phyloP scores from a whole-genome alignment of 2,329 filamentous ascomycete species.

The Xylariaceae sp. region DNA sequence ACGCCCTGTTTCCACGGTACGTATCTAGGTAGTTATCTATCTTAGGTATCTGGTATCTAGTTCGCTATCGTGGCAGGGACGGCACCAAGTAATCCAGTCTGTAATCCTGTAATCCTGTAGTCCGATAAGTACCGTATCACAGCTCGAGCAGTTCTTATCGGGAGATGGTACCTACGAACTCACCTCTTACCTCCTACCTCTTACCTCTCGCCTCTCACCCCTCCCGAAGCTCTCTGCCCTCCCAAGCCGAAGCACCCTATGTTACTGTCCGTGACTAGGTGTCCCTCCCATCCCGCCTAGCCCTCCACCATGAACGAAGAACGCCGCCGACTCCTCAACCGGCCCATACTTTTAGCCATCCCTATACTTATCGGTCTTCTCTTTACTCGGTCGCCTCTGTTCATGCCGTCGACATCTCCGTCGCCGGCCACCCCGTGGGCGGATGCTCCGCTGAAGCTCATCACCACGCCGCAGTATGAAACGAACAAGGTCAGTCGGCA shows the following conservation, averaged over 20 bases:
- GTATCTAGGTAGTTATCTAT: too few relatives aligned
- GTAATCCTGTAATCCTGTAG: too few relatives aligned
- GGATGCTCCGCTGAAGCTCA: slow-evolving; percentile 48
- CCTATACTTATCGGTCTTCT: slow-evolving; percentile 34
- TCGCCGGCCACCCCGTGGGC: slow-evolving; percentile 41
- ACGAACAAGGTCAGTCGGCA: slow-evolving; percentile 41
- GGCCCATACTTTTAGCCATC: slow-evolving; percentile 31
- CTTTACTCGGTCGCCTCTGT: slow-evolving; percentile 35
- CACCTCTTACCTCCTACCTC: neutral
- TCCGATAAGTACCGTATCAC: too few relatives aligned
- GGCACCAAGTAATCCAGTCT: too few relatives aligned
- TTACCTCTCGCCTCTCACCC: neutral
- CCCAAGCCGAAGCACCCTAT: neutral
- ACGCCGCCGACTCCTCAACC: slow-evolving; percentile 24
- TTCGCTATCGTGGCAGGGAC: too few relatives aligned
- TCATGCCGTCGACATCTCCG: slow-evolving; percentile 34
- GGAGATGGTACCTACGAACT: neutral
- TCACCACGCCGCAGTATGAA: slow-evolving; percentile 48
- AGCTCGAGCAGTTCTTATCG: neutral
- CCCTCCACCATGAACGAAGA: slow-evolving; percentile 17
- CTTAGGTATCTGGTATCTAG: too few relatives aligned
- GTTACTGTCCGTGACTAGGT: neutral
- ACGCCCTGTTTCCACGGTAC: too few relatives aligned
- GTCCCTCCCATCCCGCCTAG: neutral
- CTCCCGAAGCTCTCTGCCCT: neutral